These are phyloP conservation scores for Phytophthora pseudosyringae DNA, from an alignment of 352 stramenopile species.

Conservation along the genomic window DNA sequence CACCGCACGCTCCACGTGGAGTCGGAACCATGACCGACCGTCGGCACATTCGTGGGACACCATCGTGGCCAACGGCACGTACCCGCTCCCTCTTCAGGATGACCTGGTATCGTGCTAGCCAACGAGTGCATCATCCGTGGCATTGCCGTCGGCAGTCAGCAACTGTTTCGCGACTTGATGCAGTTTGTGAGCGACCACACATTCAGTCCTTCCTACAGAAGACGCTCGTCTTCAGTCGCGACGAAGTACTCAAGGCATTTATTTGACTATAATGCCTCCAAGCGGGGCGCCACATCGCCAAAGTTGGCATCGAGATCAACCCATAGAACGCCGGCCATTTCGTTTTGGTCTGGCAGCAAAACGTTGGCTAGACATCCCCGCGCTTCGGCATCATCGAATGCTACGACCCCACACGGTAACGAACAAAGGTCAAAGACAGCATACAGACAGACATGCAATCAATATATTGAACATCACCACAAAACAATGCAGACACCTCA, in stretches of 20 bases:
- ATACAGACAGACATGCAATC: too few relatives aligned
- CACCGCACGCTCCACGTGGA: constrained; percentile 19
- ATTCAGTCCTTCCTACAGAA: constrained; percentile 7
- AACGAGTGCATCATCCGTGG: too few relatives aligned
- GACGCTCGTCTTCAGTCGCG: constrained; percentile 12
- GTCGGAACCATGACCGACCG: constrained; percentile 8
- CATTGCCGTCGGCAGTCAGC: constrained; percentile 5
- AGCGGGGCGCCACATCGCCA: constrained; percentile 4
- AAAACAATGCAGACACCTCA: constrained; percentile 3
- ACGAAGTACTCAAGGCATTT: background rate
- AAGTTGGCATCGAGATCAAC: constrained; percentile 13
- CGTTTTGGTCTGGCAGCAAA: too few relatives aligned
- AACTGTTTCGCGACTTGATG: constrained; percentile 4
- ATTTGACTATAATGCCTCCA: constrained; percentile 15
- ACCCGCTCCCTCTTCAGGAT: constrained; percentile 5
- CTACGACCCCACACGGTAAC: too few relatives aligned
- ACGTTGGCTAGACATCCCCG: too few relatives aligned
- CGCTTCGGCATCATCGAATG: too few relatives aligned
- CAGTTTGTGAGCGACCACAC: constrained; percentile 1
- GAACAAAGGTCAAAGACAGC: background rate
- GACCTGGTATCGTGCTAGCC: constrained; percentile 9
- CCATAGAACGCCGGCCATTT: too few relatives aligned
- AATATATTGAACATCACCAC: constrained; percentile 6
- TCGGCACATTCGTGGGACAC: constrained; percentile 12
- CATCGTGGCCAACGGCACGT: constrained; percentile 12